phyloP scores from a whole-genome alignment of 345 rosid genomes.

The Arabis hirsuta region DNA sequence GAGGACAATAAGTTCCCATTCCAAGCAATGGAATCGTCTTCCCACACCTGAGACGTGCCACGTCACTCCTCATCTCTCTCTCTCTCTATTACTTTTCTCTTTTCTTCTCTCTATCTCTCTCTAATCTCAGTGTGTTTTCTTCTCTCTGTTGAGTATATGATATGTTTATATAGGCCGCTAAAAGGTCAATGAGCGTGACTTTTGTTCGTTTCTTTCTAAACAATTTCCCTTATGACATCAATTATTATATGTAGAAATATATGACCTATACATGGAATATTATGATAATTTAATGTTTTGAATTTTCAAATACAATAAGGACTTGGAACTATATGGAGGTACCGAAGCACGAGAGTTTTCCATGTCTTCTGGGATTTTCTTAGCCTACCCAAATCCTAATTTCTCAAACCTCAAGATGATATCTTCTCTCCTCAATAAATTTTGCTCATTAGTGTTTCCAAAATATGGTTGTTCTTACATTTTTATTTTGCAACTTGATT shows the following conservation, averaged over 20 bases:
- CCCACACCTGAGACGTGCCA: constrained; percentile 65
- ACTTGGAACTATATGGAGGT: constrained; percentile 30
- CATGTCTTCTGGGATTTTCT: constrained; percentile 80
- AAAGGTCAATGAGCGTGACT: constrained; percentile 59
- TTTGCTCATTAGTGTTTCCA: constrained; percentile 41
- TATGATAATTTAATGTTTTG: constrained; percentile 13
- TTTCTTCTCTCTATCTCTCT: background rate
- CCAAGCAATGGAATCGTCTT: constrained; percentile 70
- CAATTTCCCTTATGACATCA: constrained; percentile 37
- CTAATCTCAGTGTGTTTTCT: background rate
- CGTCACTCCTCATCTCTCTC: constrained; percentile 50
- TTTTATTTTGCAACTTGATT: constrained; percentile 37
- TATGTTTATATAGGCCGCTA: constrained; percentile 39
- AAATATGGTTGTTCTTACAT: constrained; percentile 28
- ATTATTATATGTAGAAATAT: constrained; percentile 22
- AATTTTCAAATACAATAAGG: constrained; percentile 6
- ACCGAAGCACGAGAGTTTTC: constrained; percentile 68
- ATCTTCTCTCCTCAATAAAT: constrained; percentile 40
- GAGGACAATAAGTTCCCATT: constrained; percentile 71
- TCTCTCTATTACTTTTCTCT: background rate
- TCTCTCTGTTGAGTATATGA: constrained; percentile 30
- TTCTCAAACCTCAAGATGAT: constrained; percentile 44
- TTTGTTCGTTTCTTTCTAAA: constrained; percentile 33
- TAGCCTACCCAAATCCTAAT: constrained; percentile 47
- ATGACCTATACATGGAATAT: constrained; percentile 25